Base-by-base conservation (phyloP, 1,284 basidiomycete genomes). In the Marasmius tenuissimus region DNA sequence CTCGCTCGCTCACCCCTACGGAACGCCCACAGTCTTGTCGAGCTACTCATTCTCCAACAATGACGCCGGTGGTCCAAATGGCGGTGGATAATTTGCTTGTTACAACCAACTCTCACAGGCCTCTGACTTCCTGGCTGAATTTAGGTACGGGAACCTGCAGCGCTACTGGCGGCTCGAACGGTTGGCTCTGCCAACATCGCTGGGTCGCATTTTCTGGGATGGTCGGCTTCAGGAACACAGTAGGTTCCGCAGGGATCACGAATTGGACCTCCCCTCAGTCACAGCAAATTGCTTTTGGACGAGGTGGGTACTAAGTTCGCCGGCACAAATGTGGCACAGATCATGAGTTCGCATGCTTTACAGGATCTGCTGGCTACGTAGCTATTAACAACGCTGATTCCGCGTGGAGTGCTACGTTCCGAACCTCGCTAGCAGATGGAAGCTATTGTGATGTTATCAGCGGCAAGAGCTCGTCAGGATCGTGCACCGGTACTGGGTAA, bases 141-240 rank as follows among this genome's bases (percentile, higher is more conserved):
- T 18, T 51, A 85, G 83, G 79, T 38, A 60, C 69, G 2, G 86
- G 85, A n/a, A 79, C 82, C 1, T 89, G 87, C 68, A 78, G 78
- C 5, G 74, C 76, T 0, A 81, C 70, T n/a, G 81, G 78, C 4
- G 86, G 86, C 3, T 67, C 75, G 4, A 79, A 79, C 47, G 85
- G 86, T 1, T 89, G 87, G 83, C 70, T 82, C 47, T 88, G 86
- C 66, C 86, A 89, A 67, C 88, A 90, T 69, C 83, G 88, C 7
- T 87, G 80, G 76, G 68, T 77, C 7, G 80, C 85, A 1, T 74
- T 89, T 51, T 74, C 76, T 6, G 86, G 86, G 1, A 87, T 89
- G 85, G 81, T 85, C 42, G 83, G 81, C 0, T 89, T 88, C 77
- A 78, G 79, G 53, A 89, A 89, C 69, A 76, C 75, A 20, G 86